A percentile compares a stretch with the other conserved stretches of the same genome.
phyloP scores from a whole-genome alignment of 1,139 yeast genomes.

The Nakaseomyces kungkrabaensis region DNA sequence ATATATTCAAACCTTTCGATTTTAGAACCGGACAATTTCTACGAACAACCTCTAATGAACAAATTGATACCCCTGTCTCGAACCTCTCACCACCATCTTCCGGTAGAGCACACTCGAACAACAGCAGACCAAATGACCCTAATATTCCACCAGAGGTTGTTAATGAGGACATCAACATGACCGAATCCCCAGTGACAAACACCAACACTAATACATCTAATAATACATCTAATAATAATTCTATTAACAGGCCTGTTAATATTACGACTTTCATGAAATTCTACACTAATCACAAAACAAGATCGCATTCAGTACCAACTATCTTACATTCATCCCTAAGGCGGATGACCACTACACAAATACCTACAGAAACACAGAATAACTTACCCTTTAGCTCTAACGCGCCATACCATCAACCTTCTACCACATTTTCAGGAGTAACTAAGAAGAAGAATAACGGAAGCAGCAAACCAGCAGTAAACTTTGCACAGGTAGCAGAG shows the following conservation, averaged over 20 bases:
- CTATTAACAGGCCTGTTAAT: not conserved
- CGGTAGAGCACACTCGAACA: not conserved
- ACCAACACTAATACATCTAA: not conserved
- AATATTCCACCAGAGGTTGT: constrained; percentile 3
- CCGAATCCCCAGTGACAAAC: not conserved
- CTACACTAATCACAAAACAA: constrained; percentile 4
- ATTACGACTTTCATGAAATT: not conserved
- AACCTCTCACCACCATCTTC: not conserved
- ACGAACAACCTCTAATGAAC: constrained; percentile 4
- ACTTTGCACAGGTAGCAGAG: not conserved
- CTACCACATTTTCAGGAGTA: not conserved
- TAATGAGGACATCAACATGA: not conserved
- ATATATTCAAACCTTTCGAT: constrained; percentile 26
- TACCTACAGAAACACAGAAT: not conserved
- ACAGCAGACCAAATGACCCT: not conserved
- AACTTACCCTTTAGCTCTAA: constrained; percentile 2
- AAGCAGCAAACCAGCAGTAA: not conserved
- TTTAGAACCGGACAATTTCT: constrained; percentile 26
- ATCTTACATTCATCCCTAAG: constrained; percentile 28
- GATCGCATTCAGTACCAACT: constrained; percentile 29
- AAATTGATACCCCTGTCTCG: not conserved
- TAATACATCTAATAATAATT: not conserved
- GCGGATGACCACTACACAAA: constrained; percentile 13
- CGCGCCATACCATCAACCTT: constrained; percentile 3
- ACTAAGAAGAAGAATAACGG: not conserved